These are phyloP conservation scores for Paramecium primaurelia DNA, from an alignment of 73 alveolate species.

Conservation along the genomic window DNA sequence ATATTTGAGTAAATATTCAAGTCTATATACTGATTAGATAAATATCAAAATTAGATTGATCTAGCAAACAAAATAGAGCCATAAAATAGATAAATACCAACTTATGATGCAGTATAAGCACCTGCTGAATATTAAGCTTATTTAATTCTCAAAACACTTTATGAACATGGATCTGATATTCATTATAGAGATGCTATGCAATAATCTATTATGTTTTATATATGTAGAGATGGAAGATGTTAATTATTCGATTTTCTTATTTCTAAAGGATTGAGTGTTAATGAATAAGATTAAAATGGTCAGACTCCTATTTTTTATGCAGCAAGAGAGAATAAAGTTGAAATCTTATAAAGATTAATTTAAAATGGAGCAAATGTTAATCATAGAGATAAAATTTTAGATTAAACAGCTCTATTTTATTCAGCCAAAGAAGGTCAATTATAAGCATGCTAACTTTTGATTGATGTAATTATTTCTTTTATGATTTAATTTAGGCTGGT, in stretches of 20 bases:
- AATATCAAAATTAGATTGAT: background rate
- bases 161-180: slow-evolving; percentile 2
- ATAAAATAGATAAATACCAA: background rate
- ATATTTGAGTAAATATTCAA: background rate
- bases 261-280: slow-evolving; percentile 49
- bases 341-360: background rate
- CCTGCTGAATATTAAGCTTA: background rate
- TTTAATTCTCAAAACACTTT: background rate
- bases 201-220: slow-evolving; percentile 59
- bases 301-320: slow-evolving; percentile 70
- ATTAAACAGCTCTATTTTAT: background rate
- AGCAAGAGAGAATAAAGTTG: slow-evolving; percentile 59
- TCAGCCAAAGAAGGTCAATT: background rate
- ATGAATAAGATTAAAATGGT: slow-evolving; percentile 67
- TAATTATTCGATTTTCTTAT: slow-evolving; percentile 17
- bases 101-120: background rate
- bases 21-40: background rate
- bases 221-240: slow-evolving; percentile 60
- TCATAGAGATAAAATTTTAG: background rate
- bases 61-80: background rate
- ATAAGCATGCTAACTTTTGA: background rate
- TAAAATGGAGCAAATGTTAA: slow-evolving; percentile 4
- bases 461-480: background rate
- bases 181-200: slow-evolving; percentile 37
- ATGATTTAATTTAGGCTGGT: background rate